A percentile compares a stretch with the other conserved stretches of the same genome.
Evolutionary conservation across 1,284 basidiomycete species (phyloP).

Genomic region (Earliella scabrosa): DNA sequence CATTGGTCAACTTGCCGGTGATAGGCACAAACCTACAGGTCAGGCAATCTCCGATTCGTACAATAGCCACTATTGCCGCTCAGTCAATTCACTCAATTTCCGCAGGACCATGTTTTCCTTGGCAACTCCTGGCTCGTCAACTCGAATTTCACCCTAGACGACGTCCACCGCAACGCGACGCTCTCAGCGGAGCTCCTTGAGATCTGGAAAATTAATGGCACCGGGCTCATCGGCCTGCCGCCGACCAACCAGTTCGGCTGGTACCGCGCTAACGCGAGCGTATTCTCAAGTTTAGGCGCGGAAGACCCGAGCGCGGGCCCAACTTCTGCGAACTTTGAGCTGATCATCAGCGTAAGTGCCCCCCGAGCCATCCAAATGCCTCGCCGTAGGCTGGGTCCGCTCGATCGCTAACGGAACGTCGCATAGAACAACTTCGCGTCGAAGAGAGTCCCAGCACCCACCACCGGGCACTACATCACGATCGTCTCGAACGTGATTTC

Average conservation of each 20-base stretch:
- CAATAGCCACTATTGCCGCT: too few species aligned
- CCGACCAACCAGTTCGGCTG: constrained; percentile 13
- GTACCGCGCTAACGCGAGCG: constrained; percentile 4
- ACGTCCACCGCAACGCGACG: constrained; percentile 18
- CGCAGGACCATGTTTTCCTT: constrained; percentile 38
- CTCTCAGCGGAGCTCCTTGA: constrained; percentile 9
- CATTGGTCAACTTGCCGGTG: constrained; percentile 36
- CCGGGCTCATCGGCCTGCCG: constrained; percentile 8
- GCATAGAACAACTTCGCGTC: constrained; percentile 14
- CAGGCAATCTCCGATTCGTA: too few species aligned
- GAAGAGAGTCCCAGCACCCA: constrained; percentile 16
- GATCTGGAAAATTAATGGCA: constrained; percentile 19
- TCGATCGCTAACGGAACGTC: background rate
- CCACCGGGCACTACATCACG: constrained; percentile 36
- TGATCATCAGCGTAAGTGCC: constrained; percentile 6
- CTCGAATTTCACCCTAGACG: constrained; percentile 18
- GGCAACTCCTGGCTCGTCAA: constrained; percentile 22
- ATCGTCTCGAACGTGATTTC: constrained; percentile 34
- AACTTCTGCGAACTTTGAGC: constrained; percentile 16
- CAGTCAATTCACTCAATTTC: background rate
- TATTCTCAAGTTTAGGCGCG: constrained; percentile 28
- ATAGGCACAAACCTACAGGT: constrained; percentile 37
- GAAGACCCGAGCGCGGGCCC: constrained; percentile 43
- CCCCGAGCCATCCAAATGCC: background rate
- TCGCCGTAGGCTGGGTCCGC: background rate